phyloP scores from a whole-genome alignment of 225 moss, liverwort and hornwort species.

The Climacium dendroides region DNA sequence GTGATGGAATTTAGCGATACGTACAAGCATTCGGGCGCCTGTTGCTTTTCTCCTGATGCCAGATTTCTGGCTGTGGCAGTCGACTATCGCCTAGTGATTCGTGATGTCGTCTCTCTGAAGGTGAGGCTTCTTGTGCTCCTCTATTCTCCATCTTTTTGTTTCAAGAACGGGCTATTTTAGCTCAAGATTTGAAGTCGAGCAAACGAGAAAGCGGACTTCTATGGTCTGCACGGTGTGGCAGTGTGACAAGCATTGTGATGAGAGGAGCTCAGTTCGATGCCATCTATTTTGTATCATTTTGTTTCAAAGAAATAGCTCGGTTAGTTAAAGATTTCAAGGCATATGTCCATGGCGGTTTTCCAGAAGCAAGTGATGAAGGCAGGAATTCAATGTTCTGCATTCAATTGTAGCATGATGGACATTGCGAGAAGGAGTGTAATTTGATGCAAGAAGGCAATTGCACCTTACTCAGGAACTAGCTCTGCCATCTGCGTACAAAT shows the following conservation, averaged over 20 bases:
- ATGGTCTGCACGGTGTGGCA: background rate
- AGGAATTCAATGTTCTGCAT: background rate
- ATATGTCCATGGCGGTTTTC: background rate
- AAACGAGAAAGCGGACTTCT: background rate
- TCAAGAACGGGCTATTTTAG: background rate
- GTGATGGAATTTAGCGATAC: slow-evolving; percentile 98
- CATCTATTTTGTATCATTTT: background rate
- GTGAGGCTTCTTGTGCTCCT: slow-evolving; percentile 1
- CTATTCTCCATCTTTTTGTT: background rate
- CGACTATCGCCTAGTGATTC: slow-evolving; percentile 85
- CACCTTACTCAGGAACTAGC: background rate
- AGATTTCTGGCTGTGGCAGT: slow-evolving; percentile 77
- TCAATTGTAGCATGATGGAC: background rate
- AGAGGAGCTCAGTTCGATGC: background rate
- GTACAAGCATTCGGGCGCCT: slow-evolving; percentile 86
- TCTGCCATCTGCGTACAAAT: background rate
- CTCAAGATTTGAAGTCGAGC: background rate
- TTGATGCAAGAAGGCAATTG: background rate
- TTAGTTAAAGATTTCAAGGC: background rate
- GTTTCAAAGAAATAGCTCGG: background rate
- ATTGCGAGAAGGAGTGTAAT: background rate
- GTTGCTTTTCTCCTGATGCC: slow-evolving; percentile 75
- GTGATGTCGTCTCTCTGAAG: slow-evolving; percentile 73
- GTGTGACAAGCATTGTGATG: background rate
- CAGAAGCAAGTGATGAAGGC: background rate